Evolutionary conservation across 345 rosid genomes (phyloP).

Genomic region (Citrus maxima): DNA sequence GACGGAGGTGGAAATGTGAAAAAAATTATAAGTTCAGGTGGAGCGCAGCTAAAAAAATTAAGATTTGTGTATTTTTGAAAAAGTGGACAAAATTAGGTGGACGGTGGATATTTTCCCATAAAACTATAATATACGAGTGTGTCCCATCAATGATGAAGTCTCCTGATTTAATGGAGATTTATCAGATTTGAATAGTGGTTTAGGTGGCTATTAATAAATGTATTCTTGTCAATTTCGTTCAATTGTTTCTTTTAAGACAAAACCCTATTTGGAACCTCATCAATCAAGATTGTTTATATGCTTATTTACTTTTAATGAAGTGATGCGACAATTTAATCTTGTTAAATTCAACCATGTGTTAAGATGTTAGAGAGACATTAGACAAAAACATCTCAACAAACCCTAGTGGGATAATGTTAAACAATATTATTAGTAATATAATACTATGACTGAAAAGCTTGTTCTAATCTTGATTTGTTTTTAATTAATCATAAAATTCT

Average conservation of each 20-base stretch:
- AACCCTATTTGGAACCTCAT: not conserved
- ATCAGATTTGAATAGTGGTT: not conserved
- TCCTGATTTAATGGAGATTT: not conserved
- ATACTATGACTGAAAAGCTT: not conserved
- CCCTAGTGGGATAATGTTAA: not conserved
- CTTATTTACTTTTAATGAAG: not conserved
- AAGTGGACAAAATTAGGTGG: too few species aligned
- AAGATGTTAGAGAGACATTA: constrained; percentile 20
- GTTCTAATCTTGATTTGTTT: not conserved
- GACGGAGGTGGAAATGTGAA: too few species aligned
- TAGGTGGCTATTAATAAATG: not conserved
- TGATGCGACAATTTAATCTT: not conserved
- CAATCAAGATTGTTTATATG: not conserved
- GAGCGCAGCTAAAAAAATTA: too few species aligned
- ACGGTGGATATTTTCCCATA: too few species aligned
- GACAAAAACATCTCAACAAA: constrained; percentile 16
- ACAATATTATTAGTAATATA: not conserved
- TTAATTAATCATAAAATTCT: not conserved
- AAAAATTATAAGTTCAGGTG: too few species aligned
- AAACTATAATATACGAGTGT: not conserved
- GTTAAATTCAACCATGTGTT: constrained; percentile 16
- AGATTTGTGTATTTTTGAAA: too few species aligned
- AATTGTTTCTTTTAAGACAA: constrained; percentile 2
- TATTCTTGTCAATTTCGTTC: not conserved
- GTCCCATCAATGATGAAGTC: not conserved